phyloP scores from a whole-genome alignment of 257 asterid species.

The Penstemon davidsonii region DNA sequence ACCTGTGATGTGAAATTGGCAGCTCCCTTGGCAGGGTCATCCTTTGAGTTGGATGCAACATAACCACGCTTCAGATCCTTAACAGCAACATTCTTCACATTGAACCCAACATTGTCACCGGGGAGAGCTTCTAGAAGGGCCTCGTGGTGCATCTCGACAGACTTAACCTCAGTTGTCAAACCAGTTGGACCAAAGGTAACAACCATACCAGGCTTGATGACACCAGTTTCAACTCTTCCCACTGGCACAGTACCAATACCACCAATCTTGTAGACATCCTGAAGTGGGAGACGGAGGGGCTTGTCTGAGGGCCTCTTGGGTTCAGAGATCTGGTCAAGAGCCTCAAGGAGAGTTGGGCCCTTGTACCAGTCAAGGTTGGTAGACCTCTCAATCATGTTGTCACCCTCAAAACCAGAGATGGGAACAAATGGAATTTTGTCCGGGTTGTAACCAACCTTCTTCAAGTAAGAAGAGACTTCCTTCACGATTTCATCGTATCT shows the following conservation, averaged over 20 bases:
- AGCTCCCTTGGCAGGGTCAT: conserved; percentile 44
- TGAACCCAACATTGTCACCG: conserved; percentile 44
- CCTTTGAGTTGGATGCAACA: conserved; percentile 46
- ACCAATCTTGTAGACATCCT: conserved; percentile 49
- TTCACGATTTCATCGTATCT: conserved; percentile 48
- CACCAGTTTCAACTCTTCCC: conserved; percentile 42
- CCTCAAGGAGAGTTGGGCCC: conserved; percentile 49
- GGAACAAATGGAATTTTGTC: conserved; percentile 43
- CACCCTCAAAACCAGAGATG: conserved; percentile 46
- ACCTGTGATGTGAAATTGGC: conserved; percentile 41
- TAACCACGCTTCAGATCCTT: conserved; percentile 47
- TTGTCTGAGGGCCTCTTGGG: conserved; percentile 48
- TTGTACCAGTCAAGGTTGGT: conserved; percentile 50
- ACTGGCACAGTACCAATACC: conserved; percentile 49
- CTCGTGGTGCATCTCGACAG: conserved; percentile 45
- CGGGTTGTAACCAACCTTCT: conserved; percentile 50
- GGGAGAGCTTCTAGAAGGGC: conserved; percentile 43
- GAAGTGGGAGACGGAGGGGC: conserved; percentile 47
- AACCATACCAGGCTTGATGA: conserved; percentile 39
- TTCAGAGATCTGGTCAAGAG: conserved; percentile 39
- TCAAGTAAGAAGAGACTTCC: conserved; percentile 49
- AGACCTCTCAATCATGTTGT: conserved; percentile 44
- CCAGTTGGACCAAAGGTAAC: conserved; percentile 43
- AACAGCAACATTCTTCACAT: conserved; percentile 45
- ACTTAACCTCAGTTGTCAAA: conserved; percentile 45